Base-by-base conservation (phyloP, 352 stramenopile species). In the Phytopythium vexans region DNA sequence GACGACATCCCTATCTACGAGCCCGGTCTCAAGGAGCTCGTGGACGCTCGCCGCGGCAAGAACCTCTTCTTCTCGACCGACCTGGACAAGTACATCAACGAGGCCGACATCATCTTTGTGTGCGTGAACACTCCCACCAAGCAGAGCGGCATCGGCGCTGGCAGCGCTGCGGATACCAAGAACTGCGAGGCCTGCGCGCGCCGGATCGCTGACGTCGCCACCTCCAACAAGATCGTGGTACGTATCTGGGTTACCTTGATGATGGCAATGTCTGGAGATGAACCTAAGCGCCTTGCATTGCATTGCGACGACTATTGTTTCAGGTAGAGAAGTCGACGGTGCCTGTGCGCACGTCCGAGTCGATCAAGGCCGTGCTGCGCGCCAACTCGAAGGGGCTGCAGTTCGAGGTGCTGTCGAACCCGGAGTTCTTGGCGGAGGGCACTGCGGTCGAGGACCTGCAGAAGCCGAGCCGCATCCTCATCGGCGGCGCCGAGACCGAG, bases 51-150 rank as follows among this genome's bases (percentile, higher is more conserved):
- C 15, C 82, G 96, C 49, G 92, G 89, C 40, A 91, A 85, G 59
- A 99, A 99, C 70, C 90, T 99, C 27, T 99, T 99, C 68, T 99
- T 99, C 81, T 97, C 88, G 34, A 99, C 94, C 4, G 95, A 99
- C 64, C 90, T 99, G 58, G 93, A 99, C 62, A 80, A 65, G 37
- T 96, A 97, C 68, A 99, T 99, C 54, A 84, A 97, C 49, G 81
- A 97, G 52, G 97, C 96, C 37, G 92, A 99, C 58, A 95, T 99
- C 56, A 96, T 99, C 67, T 99, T 99, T 64, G 98, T 99, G n/a
- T 96, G 80, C 54, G 96, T 99, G 16, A 99, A 99, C 77, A 99
- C 97, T 49, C 97, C 98, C 12, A 99, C 97, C 36, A 99, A 99
- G 76, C 95, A 81, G 1, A 89, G 84, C 55, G 97, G 97, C 58